Percentiles rank a stretch among this genome's conserved stretches.
These are phyloP conservation scores for Fusarium paranaense DNA, from an alignment of 2,329 filamentous ascomycete species.

Conservation along the genomic window DNA sequence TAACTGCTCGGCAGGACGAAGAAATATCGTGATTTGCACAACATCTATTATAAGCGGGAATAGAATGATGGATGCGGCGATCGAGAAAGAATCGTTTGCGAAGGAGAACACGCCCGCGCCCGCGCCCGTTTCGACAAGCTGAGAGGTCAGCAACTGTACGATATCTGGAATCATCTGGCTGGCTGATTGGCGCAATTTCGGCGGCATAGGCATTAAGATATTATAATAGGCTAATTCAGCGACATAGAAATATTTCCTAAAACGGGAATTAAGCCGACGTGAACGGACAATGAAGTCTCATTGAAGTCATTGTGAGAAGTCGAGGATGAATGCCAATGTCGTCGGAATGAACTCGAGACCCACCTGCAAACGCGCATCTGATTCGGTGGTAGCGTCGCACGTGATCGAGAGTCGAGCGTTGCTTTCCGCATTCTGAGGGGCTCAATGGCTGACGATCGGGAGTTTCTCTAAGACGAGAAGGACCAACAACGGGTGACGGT, in stretches of 20 bases:
- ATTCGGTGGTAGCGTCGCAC: conserved; percentile 40
- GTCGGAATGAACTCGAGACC: conserved; percentile 35
- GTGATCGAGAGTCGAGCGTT: conserved; percentile 39
- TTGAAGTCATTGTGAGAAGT: conserved; percentile 25
- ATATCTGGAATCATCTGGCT: conserved; percentile 30
- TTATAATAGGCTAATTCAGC: background rate
- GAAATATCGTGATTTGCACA: conserved; percentile 90
- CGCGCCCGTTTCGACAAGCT: conserved; percentile 28
- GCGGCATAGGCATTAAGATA: conserved; percentile 1
- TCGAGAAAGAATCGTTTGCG: conserved; percentile 76
- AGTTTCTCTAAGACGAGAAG: conserved; percentile 39
- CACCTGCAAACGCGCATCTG: conserved; percentile 31
- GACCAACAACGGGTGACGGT: conserved; percentile 23
- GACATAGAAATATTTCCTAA: background rate
- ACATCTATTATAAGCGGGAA: conserved; percentile 93
- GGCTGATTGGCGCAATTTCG: conserved; percentile 17
- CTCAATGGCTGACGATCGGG: conserved; percentile 43
- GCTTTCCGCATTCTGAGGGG: conserved; percentile 44
- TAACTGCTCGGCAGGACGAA: conserved; percentile 64
- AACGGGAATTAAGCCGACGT: background rate
- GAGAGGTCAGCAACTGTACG: conserved; percentile 29
- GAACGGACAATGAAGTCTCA: conserved; percentile 15
- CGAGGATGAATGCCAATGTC: conserved; percentile 14
- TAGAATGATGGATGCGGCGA: conserved; percentile 85
- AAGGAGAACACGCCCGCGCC: conserved; percentile 48